Percentiles rank a stretch among this genome's conserved stretches.
Evolutionary conservation across 345 rosid species (phyloP).

Genomic region (Arabidopsis arenosa): DNA sequence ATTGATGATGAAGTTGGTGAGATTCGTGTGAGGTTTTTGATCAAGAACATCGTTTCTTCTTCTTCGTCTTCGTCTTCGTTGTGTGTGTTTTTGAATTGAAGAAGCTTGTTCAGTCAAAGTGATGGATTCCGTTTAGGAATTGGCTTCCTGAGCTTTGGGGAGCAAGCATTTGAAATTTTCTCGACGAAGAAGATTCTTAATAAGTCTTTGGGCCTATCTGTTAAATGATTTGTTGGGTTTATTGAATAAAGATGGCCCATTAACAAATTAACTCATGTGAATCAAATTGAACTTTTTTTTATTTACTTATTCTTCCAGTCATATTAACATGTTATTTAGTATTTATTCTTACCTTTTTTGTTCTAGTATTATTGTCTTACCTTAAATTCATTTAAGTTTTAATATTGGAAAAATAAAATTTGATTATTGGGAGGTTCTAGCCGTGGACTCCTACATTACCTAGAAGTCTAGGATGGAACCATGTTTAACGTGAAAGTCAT

Average conservation of each 20-base stretch:
- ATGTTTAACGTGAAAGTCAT: too few species aligned
- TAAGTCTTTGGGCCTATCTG: conserved; percentile 5
- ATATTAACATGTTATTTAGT: not conserved
- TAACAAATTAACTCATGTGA: not conserved
- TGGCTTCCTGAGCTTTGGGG: conserved; percentile 7
- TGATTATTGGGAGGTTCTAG: too few species aligned
- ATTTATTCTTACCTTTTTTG: too few species aligned
- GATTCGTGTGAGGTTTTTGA: conserved; percentile 47
- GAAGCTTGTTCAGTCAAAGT: conserved; percentile 17
- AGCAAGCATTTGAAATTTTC: conserved; percentile 31
- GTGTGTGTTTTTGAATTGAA: not conserved
- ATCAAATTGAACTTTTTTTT: not conserved
- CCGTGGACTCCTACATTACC: too few species aligned
- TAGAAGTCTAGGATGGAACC: too few species aligned
- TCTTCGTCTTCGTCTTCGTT: not conserved
- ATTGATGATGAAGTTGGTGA: conserved; percentile 29
- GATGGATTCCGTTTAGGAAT: not conserved
- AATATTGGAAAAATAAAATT: too few species aligned
- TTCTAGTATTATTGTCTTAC: too few species aligned
- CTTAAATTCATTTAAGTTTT: too few species aligned
- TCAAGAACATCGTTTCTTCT: conserved; percentile 46
- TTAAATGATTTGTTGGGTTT: not conserved
- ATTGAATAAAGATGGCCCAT: not conserved
- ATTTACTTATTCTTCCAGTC: not conserved
- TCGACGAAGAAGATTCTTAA: not conserved